phyloP scores from a whole-genome alignment of 2,329 filamentous ascomycete genomes.

The Cadophora gregata region DNA sequence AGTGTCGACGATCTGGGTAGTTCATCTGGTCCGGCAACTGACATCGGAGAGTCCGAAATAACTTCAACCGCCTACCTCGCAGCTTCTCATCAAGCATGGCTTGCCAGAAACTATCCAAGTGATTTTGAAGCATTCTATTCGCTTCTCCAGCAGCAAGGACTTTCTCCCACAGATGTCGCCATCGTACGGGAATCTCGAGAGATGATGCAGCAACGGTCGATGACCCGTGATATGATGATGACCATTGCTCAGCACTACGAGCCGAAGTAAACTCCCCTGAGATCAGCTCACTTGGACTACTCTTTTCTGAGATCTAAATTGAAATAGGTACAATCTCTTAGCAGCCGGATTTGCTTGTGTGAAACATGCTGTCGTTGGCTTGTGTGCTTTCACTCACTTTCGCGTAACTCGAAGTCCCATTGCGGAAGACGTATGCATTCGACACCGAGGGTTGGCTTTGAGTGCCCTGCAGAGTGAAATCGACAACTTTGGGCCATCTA shows the following conservation, averaged over 20 bases:
- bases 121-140: slow-evolving; percentile 15
- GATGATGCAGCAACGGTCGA: slow-evolving; percentile 22
- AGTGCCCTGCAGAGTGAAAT: slow-evolving; percentile 31
- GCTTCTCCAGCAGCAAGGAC: slow-evolving; percentile 15
- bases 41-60: not conserved
- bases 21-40: not conserved
- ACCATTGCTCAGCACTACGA: slow-evolving; percentile 22
- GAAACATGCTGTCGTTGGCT: slow-evolving; percentile 28
- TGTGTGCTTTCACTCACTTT: slow-evolving; percentile 29
- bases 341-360: slow-evolving; percentile 26
- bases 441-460: slow-evolving; percentile 22
- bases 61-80: not conserved
- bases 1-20: not conserved
- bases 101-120: slow-evolving; percentile 11
- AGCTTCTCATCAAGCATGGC: slow-evolving; percentile 25
- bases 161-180: slow-evolving; percentile 18
- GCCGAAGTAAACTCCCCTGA: slow-evolving; percentile 23
- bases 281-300: not conserved
- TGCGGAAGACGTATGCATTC: slow-evolving; percentile 27
- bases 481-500: slow-evolving; percentile 23
- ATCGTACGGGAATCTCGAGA: slow-evolving; percentile 30
- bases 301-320: not conserved
- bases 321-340: slow-evolving; percentile 27
- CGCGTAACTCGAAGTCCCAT: slow-evolving; percentile 24
- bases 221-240: slow-evolving; percentile 20